A percentile compares a stretch with the other conserved stretches of the same genome.
Conservation (phyloP, 495 filamentous ascomycete species). For the Sabuloglossum arenarium region DNA sequence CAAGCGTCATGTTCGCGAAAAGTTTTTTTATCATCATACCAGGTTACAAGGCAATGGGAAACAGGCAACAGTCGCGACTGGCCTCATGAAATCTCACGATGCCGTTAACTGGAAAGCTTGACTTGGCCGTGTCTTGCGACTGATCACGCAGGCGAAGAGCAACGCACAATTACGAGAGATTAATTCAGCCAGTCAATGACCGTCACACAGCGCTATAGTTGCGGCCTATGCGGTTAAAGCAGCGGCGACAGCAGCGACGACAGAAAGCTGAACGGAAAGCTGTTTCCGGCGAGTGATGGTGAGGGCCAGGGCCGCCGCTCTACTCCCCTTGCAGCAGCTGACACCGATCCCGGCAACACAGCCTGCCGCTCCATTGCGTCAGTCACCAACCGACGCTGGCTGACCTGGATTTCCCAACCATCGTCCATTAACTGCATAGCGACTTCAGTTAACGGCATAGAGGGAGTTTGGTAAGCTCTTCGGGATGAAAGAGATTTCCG, state of each 20-base stretch:
- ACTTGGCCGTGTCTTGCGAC: neutral
- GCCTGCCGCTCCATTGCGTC: too few relatives aligned
- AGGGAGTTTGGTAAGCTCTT: neutral
- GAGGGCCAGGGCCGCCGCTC: too few relatives aligned
- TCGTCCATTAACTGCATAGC: slow-evolving; percentile 9
- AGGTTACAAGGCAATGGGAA: neutral
- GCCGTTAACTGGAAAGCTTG: slow-evolving; percentile 3
- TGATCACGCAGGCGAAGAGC: neutral
- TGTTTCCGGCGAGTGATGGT: too few relatives aligned
- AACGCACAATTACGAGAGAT: neutral
- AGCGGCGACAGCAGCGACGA: too few relatives aligned
- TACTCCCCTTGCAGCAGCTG: too few relatives aligned
- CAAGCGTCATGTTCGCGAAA: neutral
- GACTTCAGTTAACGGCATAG: neutral
- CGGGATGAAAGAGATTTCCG: neutral
- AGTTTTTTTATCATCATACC: neutral
- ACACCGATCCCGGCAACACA: too few relatives aligned
- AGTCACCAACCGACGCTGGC: neutral
- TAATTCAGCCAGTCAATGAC: too few relatives aligned
- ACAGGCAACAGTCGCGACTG: neutral
- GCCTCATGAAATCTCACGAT: neutral
- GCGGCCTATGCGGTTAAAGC: too few relatives aligned
- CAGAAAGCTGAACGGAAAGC: too few relatives aligned
- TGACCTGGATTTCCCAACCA: too few relatives aligned
- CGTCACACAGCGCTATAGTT: too few relatives aligned